Evolutionary conservation across 106 monocot genomes (phyloP), one percentile per base, ranked within the genome.

Genomic region (Acanthochlamys bracteata): DNA sequence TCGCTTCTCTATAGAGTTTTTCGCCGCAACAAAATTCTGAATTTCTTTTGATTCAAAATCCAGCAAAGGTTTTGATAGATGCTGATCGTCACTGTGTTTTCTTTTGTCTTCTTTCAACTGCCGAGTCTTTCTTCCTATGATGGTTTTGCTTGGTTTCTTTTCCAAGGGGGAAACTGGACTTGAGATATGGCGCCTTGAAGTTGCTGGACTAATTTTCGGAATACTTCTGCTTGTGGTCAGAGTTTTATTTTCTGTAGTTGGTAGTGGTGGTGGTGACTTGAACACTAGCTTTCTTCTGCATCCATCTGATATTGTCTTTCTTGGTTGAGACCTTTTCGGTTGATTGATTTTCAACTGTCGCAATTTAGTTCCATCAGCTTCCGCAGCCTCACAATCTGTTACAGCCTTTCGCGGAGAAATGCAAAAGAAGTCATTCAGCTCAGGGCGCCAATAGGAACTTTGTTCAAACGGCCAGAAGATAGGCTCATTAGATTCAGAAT

Each of bases 391-490:
- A 39, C 20, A 7, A 17, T 39, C 20, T 10, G 16, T 41, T 59
- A 17, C 57, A 15, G 39, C 24, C 40, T 73, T 77, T 13, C 63
- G 68, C 53, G 84, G 88, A 26, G 84, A 89, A 3, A 84, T n/a
- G 33, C 75, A 73, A 0, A 89, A 63, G 41, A 78, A 81, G 10
- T 74, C 75, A 6, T 78, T 67, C 22, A 81, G 70, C 20, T 76
- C 84, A 7, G 72, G 61, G 23, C 55, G n/a, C 17, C 47, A 55
- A 61, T 84, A 89, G 4, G 75, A 78, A 52, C 53, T 60, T 15
- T 39, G 23, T 40, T 84, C 75, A 47, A 84, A 81, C 33, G 88
- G 84, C 88, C 88, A 89, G 64, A 78, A 84, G 49, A 89, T 60
- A 24, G 84, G 81, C 23, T 89, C 84, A 16, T 76, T 68, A 12